A percentile compares a stretch with the other conserved stretches of the same genome.
Conservation (phyloP, 495 filamentous ascomycete genomes). For the Aspergillus coremiiformis region DNA sequence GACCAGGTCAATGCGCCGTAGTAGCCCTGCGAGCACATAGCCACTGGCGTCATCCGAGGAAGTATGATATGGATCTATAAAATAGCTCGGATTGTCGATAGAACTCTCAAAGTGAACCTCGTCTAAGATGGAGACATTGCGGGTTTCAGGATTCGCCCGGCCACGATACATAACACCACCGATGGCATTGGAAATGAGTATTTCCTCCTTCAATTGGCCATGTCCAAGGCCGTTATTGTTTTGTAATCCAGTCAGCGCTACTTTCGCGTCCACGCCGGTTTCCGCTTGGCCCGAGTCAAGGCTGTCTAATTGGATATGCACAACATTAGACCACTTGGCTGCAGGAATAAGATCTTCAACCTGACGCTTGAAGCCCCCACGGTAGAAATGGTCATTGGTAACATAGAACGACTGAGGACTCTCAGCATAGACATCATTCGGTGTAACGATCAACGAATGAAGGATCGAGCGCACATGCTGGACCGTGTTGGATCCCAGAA, state of each 20-base stretch:
- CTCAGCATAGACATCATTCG: slow-evolving; percentile 51
- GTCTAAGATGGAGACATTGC: slow-evolving; percentile 36
- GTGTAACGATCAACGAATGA: slow-evolving; percentile 45
- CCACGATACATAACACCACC: slow-evolving; percentile 30
- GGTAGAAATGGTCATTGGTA: slow-evolving; percentile 55
- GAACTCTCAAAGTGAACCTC: slow-evolving; percentile 34
- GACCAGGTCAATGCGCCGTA: slow-evolving; percentile 29
- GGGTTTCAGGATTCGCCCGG: slow-evolving; percentile 12
- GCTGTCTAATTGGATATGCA: slow-evolving; percentile 27
- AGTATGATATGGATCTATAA: slow-evolving; percentile 34
- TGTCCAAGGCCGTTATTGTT: slow-evolving; percentile 54
- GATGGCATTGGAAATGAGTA: slow-evolving; percentile 40
- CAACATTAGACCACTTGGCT: slow-evolving; percentile 34
- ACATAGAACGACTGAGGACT: slow-evolving; percentile 46
- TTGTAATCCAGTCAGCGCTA: slow-evolving; percentile 36
- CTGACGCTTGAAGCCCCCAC: slow-evolving; percentile 36
- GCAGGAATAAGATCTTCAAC: slow-evolving; percentile 33
- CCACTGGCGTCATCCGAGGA: slow-evolving; percentile 44
- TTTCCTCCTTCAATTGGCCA: slow-evolving; percentile 37
- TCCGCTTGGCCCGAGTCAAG: slow-evolving; percentile 10
- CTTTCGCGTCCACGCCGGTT: slow-evolving; percentile 34
- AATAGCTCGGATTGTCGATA: slow-evolving; percentile 55
- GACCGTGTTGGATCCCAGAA: slow-evolving; percentile 24
- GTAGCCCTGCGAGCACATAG: slow-evolving; percentile 45
- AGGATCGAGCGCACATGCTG: slow-evolving; percentile 39